Evolutionary conservation across 1,284 basidiomycete genomes (phyloP), one percentile per base, ranked within the genome.

Genomic region (Cryptococcus floricola): DNA sequence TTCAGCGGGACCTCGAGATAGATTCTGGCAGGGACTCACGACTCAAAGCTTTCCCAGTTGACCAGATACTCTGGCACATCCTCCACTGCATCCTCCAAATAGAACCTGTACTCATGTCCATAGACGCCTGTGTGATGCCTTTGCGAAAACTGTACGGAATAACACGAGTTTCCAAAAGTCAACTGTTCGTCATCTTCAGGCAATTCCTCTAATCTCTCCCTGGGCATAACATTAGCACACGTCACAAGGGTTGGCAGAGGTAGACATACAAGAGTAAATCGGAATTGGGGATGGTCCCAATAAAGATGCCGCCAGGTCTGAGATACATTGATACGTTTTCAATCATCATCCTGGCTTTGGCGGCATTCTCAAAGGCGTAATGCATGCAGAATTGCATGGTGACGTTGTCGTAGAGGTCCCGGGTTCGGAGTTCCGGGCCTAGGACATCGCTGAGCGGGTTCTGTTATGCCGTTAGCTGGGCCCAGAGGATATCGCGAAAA

Each of bases 301-400:
- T 84, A 67, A 98, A 96, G 13, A 87, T 77, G 2, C 96, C 96
- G 31, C 94, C 94, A 25, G 81, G 80, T 39, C 88, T 81, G 48
- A 99, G 81, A 79, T 87, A 87, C 42, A 83, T 77, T 52, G 86
- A 84, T 25, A 95, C 94, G 71, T 99, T 99, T 51, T 87, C 83
- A 28, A 99, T 83, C 95, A 99, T 97, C 69, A 84, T 86, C 38
- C 91, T 82, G 27, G 87, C 91, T 74, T 96, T 97, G 52, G 83
- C 79, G 31, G 86, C 84, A 41, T 83, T 87, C 73, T 98, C 93
- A 75, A 98, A 98, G 8, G 95, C 96, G 71, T 99, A 98, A 76
- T 99, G 96, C 91, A 98, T 96, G 78, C 95, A 98, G 76, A 99
- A 99, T 73, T 99, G 96, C 87, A 98, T 88, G 2, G 91, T 89